phyloP scores from a whole-genome alignment of 2,329 filamentous ascomycete species.

The Fusarium oxysporum region DNA sequence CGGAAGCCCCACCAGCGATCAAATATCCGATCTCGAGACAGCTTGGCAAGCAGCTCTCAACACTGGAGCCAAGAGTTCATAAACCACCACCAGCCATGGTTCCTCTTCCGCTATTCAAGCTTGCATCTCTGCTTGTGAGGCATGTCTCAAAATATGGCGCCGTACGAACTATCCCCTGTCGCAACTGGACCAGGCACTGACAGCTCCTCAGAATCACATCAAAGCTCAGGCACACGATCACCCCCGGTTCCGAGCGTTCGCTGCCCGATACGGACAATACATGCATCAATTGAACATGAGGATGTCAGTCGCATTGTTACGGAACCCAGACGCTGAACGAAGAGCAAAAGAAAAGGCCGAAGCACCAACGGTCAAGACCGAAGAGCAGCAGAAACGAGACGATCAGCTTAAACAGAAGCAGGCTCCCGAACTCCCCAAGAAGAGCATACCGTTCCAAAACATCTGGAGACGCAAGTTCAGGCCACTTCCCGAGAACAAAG shows the following conservation, averaged over 20 bases:
- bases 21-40: conserved; percentile 14
- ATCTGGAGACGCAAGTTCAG: conserved; percentile 73
- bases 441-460: conserved; percentile 56
- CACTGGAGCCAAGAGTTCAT: conserved; percentile 37
- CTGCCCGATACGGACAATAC: conserved; percentile 70
- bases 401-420: conserved; percentile 57
- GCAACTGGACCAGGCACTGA: conserved; percentile 22
- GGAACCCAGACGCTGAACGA: conserved; percentile 68
- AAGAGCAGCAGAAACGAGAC: conserved; percentile 69
- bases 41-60: conserved; percentile 18
- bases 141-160: conserved; percentile 77
- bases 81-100: conserved; percentile 61
- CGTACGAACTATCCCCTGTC: conserved; percentile 58
- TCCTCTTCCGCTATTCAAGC: conserved; percentile 74
- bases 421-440: conserved; percentile 45
- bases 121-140: conserved; percentile 71
- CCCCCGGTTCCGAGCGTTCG: conserved; percentile 68
- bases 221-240: conserved; percentile 75
- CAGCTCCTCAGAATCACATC: conserved; percentile 67
- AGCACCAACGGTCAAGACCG: conserved; percentile 73
- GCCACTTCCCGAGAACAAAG: conserved; percentile 71
- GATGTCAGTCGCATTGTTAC: conserved; percentile 68
- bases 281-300: conserved; percentile 77
- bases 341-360: conserved; percentile 72
- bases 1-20: conserved; percentile 30